A percentile compares a stretch with the other conserved stretches of the same genome.
Evolutionary conservation across 768 basidiomycete species (phyloP).

Genomic region (Crepidotus variabilis): DNA sequence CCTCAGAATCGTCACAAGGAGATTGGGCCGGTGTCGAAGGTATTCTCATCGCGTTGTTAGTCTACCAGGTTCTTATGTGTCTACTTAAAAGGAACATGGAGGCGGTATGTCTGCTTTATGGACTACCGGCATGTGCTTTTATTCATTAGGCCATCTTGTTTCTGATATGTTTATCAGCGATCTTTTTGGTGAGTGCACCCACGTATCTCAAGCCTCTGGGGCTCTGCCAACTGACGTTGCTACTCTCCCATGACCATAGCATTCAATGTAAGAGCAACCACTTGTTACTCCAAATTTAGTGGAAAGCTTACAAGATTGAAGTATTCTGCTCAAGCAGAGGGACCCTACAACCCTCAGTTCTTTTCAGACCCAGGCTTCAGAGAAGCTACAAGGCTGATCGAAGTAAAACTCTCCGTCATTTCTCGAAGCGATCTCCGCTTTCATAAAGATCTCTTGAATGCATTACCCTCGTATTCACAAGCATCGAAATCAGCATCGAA

Average conservation of each 20-base stretch:
- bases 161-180: slow-evolving; percentile 23
- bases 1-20: slow-evolving; percentile 32
- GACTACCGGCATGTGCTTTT: slow-evolving; percentile 55
- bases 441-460: slow-evolving; percentile 14
- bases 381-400: slow-evolving; percentile 64
- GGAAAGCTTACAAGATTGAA: slow-evolving; percentile 9
- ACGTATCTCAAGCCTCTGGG: neutral
- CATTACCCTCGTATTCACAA: neutral
- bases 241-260: slow-evolving; percentile 22
- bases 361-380: slow-evolving; percentile 56
- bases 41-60: slow-evolving; percentile 9
- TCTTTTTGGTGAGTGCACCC: slow-evolving; percentile 34
- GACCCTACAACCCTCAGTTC: slow-evolving; percentile 37
- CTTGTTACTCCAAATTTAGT: slow-evolving; percentile 6
- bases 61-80: neutral
- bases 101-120: slow-evolving; percentile 72
- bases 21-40: slow-evolving; percentile 79
- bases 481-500: neutral
- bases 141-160: neutral
- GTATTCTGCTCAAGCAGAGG: slow-evolving; percentile 31
- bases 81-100: slow-evolving; percentile 51
- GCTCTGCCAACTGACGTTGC: neutral
- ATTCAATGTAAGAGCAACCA: slow-evolving; percentile 40
- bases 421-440: slow-evolving; percentile 26
- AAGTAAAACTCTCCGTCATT: slow-evolving; percentile 49